A percentile compares a stretch with the other conserved stretches of the same genome.
These are phyloP conservation scores for Lachancea fermentati DNA, from an alignment of 805 yeast species.

Conservation along the genomic window DNA sequence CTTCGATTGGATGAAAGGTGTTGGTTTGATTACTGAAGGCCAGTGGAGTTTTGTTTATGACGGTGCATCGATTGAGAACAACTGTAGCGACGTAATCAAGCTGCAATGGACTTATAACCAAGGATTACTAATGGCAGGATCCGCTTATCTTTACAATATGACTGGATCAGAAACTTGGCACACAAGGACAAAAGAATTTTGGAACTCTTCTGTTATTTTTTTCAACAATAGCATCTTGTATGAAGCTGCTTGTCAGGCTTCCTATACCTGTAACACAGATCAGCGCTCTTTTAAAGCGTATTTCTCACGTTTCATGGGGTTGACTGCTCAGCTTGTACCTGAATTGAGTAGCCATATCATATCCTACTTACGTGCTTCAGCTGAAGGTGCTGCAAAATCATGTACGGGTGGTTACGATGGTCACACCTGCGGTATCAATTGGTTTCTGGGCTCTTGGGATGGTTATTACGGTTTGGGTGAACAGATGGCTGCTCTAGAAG, in stretches of 20 bases:
- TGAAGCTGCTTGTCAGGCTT: slow-evolving; percentile 79
- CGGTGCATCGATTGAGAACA: slow-evolving; percentile 54
- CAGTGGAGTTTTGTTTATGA: slow-evolving; percentile 48
- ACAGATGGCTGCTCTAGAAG: slow-evolving; percentile 80
- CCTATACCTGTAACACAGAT: slow-evolving; percentile 70
- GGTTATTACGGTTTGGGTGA: slow-evolving; percentile 80
- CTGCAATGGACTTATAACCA: slow-evolving; percentile 85
- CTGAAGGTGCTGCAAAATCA: slow-evolving; percentile 68
- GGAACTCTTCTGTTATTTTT: slow-evolving; percentile 51
- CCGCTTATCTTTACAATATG: slow-evolving; percentile 72
- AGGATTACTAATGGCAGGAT: slow-evolving; percentile 72
- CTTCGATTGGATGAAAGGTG: slow-evolving; percentile 73
- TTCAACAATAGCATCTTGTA: slow-evolving; percentile 57
- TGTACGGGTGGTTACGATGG: slow-evolving; percentile 88
- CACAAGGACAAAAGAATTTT: slow-evolving; percentile 48
- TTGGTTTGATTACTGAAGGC: slow-evolving; percentile 39
- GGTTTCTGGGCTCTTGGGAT: slow-evolving; percentile 71
- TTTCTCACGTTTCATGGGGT: slow-evolving; percentile 65
- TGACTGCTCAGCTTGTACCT: slow-evolving; percentile 70
- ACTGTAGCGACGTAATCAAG: slow-evolving; percentile 55
- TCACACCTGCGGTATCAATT: slow-evolving; percentile 80
- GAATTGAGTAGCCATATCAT: slow-evolving; percentile 33
- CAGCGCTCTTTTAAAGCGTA: slow-evolving; percentile 92
- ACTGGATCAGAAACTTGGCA: slow-evolving; percentile 64
- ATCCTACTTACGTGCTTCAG: slow-evolving; percentile 41